Conservation (phyloP, 2,329 filamentous ascomycete species). For the Knoxdaviesia capensis region DNA sequence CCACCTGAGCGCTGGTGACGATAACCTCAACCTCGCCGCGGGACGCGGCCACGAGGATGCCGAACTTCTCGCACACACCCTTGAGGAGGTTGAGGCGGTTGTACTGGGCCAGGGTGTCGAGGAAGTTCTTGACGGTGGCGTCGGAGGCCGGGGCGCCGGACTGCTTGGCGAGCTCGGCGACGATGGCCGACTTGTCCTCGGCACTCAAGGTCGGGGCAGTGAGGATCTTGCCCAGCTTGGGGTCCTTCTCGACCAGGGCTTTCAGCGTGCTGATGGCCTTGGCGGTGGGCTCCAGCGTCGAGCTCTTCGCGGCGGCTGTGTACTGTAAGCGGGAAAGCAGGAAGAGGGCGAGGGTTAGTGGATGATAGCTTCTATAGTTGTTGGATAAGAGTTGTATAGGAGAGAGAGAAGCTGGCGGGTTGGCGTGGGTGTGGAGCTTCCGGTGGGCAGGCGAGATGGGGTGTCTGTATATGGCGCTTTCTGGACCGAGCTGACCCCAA, state of each 20-base stretch:
- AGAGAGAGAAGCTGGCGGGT: no score
- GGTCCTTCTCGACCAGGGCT: conserved; percentile 58
- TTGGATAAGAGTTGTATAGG: no score
- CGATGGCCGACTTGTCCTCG: conserved; percentile 68
- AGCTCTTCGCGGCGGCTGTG: conserved; percentile 82
- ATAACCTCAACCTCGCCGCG: conserved; percentile 85
- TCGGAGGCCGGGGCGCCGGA: conserved; percentile 43
- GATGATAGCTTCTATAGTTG: not conserved
- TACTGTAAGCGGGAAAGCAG: conserved; percentile 39
- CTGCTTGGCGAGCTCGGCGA: conserved; percentile 75
- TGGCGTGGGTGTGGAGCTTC: no score
- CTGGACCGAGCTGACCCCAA: no score
- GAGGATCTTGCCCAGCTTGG: conserved; percentile 62
- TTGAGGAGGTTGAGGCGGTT: conserved; percentile 75
- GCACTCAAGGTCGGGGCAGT: conserved; percentile 57
- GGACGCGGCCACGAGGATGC: conserved; percentile 66
- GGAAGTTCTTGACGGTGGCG: conserved; percentile 85
- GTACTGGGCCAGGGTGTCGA: conserved; percentile 79
- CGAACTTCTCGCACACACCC: conserved; percentile 75
- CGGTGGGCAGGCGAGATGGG: no score
- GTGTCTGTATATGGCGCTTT: no score
- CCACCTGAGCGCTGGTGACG: conserved; percentile 76
- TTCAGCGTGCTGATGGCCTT: conserved; percentile 56
- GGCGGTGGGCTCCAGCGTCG: conserved; percentile 66
- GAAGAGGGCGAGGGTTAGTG: not conserved